Conservation (phyloP, 345 rosid genomes). For the Euphorbia pulcherrima region DNA sequence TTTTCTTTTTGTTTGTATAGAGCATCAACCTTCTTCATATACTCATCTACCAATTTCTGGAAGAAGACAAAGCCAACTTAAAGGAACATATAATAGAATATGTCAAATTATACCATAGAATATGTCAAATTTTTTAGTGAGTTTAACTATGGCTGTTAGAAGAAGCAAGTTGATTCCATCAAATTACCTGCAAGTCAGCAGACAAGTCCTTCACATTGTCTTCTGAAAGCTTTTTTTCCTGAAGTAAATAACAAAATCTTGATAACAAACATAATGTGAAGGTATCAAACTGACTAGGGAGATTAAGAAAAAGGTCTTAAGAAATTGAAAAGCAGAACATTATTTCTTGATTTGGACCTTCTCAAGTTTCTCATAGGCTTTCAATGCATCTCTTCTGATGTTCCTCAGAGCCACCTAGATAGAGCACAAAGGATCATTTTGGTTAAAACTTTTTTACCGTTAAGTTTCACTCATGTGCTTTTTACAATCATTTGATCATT, state of each 20-base stretch:
- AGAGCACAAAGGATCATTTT: conserved; percentile 10
- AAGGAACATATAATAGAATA: not conserved
- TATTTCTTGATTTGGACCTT: conserved; percentile 45
- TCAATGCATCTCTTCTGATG: conserved; percentile 87
- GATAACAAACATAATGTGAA: conserved; percentile 7
- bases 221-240: conserved; percentile 98
- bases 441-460: not conserved
- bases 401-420: conserved; percentile 81
- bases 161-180: not conserved
- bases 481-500: not conserved
- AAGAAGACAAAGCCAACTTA: conserved; percentile 9
- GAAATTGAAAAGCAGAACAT: not conserved
- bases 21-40: conserved; percentile 80
- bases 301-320: not conserved
- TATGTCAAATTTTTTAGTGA: not conserved
- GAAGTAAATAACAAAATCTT: not conserved
- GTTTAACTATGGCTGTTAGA: not conserved
- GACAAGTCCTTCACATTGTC: conserved; percentile 93
- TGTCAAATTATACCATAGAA: not conserved
- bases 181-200: conserved; percentile 74
- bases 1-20: conserved; percentile 84
- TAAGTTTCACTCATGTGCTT: not conserved
- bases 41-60: conserved; percentile 86
- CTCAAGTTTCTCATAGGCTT: conserved; percentile 88
- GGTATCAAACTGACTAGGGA: not conserved